Evolutionary conservation across 176 grass and related monocot genomes (phyloP).

Genomic region (sorghum (Sorghum bicolor)): DNA sequence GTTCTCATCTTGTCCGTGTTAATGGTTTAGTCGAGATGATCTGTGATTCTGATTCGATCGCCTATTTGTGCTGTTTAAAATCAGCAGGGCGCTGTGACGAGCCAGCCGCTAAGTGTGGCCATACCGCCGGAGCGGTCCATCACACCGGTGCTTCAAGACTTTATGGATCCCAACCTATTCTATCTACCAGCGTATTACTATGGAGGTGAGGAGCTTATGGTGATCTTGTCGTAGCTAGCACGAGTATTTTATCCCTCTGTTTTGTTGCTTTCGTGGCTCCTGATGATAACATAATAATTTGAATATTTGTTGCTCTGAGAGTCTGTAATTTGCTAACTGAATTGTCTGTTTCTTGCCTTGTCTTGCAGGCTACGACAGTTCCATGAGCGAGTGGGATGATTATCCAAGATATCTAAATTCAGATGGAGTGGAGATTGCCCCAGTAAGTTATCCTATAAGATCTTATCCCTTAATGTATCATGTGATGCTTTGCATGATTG

Average conservation of each 20-base stretch:
- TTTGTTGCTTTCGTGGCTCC: background rate
- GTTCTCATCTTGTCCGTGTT: slow-evolving; percentile 2
- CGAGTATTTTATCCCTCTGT: background rate
- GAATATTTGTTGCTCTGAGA: background rate
- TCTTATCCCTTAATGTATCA: background rate
- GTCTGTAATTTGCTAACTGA: background rate
- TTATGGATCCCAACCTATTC: slow-evolving; percentile 70
- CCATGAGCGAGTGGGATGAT: slow-evolving; percentile 73
- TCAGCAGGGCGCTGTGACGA: slow-evolving; percentile 37
- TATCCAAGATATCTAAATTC: slow-evolving; percentile 79
- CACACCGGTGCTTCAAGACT: slow-evolving; percentile 80
- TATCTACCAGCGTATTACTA: slow-evolving; percentile 77
- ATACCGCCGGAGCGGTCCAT: slow-evolving; percentile 63
- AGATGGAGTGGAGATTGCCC: slow-evolving; percentile 79
- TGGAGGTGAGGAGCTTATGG: slow-evolving; percentile 49
- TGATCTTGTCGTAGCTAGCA: background rate
- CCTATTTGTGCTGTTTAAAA: background rate
- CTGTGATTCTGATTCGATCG: slow-evolving; percentile 1
- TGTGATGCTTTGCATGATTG: slow-evolving; percentile 7
- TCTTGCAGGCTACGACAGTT: slow-evolving; percentile 77
- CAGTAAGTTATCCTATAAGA: slow-evolving; percentile 36
- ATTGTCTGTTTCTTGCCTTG: background rate
- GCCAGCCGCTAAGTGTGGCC: slow-evolving; percentile 52
- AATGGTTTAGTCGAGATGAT: slow-evolving; percentile 11
- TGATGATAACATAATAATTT: background rate